phyloP scores from a whole-genome alignment of 352 stramenopile species.

The Elongisporangium anandrum region DNA sequence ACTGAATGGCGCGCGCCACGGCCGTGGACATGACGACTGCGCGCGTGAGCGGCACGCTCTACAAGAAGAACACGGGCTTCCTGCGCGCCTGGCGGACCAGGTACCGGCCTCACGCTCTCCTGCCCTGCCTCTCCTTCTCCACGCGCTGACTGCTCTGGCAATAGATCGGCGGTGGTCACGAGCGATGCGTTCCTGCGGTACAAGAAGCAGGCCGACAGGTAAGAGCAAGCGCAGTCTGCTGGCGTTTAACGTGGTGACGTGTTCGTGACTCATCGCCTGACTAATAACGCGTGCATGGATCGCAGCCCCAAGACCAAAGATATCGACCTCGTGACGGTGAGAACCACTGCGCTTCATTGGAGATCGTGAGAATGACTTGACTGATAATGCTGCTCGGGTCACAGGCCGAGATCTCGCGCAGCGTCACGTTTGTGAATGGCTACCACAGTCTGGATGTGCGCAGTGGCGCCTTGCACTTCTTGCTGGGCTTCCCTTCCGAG shows the following conservation, averaged over 20 bases:
- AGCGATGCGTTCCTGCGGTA: slow-evolving; percentile 63
- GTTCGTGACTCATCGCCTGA: not conserved
- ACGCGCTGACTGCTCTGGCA: slow-evolving; percentile 5
- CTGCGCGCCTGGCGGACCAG: slow-evolving; percentile 56
- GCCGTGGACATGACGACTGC: slow-evolving; percentile 2
- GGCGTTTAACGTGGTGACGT: not conserved
- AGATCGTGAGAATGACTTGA: not conserved
- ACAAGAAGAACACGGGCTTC: slow-evolving; percentile 66
- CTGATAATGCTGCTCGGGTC: not conserved
- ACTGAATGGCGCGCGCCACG: not conserved
- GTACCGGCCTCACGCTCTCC: slow-evolving; percentile 22
- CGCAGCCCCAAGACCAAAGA: slow-evolving; percentile 48
- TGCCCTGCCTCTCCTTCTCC: not conserved
- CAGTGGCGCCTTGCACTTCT: slow-evolving; percentile 29
- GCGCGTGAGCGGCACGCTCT: slow-evolving; percentile 42
- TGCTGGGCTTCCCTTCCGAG: slow-evolving; percentile 45
- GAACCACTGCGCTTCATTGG: not conserved
- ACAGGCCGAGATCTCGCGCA: slow-evolving; percentile 37
- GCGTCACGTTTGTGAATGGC: slow-evolving; percentile 28
- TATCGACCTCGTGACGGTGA: slow-evolving; percentile 69
- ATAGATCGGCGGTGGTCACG: slow-evolving; percentile 44
- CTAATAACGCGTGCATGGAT: slow-evolving; percentile 1
- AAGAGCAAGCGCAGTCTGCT: not conserved
- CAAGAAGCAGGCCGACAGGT: slow-evolving; percentile 60
- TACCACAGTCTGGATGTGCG: slow-evolving; percentile 67